Evolutionary conservation across 768 basidiomycete genomes (phyloP), one percentile per base, ranked within the genome.

Genomic region (Collybia nuda): DNA sequence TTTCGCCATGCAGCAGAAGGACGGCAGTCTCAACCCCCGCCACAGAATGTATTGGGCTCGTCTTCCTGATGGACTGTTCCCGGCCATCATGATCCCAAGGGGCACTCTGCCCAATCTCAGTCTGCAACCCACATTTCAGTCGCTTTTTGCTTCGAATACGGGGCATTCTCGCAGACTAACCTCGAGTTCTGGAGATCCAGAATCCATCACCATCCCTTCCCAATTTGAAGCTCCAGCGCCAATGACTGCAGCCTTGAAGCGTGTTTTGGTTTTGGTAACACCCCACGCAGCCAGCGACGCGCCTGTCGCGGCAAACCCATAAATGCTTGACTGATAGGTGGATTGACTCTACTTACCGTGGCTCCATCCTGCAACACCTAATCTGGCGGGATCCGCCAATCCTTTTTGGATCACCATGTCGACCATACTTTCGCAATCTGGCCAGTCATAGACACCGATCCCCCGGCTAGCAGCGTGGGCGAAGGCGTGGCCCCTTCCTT

Each of bases 1-100:
- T 73, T 41, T 76, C 74, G 0, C 83, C 82, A 29, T 83, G 66
- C 9, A 79, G 55, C 32, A 84, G 58, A 17, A 80, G 62, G 14
- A 81, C 74, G 0, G 80, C 79, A 3, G 75, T 68, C 40, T 57
- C 62, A 22, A 82, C 74, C 0, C 61, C 63, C 17, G 69, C 62
- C 6, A 81, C 67, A 42, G 54, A 57, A 43, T 69, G 70, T 36
- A 70, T 56, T 3, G 70, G 70, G 48, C 65, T 67, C 1, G 58
- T 55, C 48, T 62, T 66, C 32, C 67, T 57, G 11, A 44, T 37
- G 6, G 52, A 56, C 39, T 38, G 50, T 29, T 52, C 49, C 14
- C 37, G 48, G 9, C 18, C 50, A 51, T 58, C 61, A 35, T 50
- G 47, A 55, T 65, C 61, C 70, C 68, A 71, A 17, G 69, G 69